Base-by-base conservation (phyloP, 495 filamentous ascomycete species). In the Jackrogersella multiformis region DNA sequence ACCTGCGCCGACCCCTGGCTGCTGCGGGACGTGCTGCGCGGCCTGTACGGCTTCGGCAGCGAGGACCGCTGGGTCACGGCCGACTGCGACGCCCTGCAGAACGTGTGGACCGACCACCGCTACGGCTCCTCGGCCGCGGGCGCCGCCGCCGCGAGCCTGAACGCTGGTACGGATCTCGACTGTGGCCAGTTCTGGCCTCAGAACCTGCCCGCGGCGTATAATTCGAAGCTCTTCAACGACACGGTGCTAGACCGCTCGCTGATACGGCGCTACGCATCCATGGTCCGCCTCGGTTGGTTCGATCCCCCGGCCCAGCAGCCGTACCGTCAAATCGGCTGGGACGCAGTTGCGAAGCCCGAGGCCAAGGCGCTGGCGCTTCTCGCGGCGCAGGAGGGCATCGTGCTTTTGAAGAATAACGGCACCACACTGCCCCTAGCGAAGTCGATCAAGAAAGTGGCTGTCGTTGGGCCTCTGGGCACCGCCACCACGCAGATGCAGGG, bases 361-460 rank as follows among this genome's bases (percentile, higher is more conserved):
- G 79, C 85, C 0, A 80, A 85, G 74, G 77, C 80, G 32, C 78
- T 90, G 15, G 83, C 88, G 0, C 80, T 86, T 46, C 78, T 82
- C 61, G 87, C 87, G 0, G 87, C 87, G 0, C 82, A 83, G 4
- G 82, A 87, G 63, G 84, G 88, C 0, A 83, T 87, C 21, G 82
- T 85, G 6, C 75, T 90, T 3, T 77, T 89, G 6, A 88, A 89
- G 78, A 90, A 90, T 56, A 83, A 87, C 24, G 85, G 61, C 5
- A 60, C 79, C 20, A 76, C 76, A 10, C 71, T 89, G 1, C 87
- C 87, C 0, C 72, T 87, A 2, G 74, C 78, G 0, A 61, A 75
- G 12, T 71, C 67, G 5, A 68, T 70, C 13, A 78, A 70, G 16
- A 81, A 73, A 8, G 73, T 88, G n/a, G 86, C 84, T 7, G 70